These are phyloP conservation scores for Pyrus hybrid DNA, from an alignment of 331 rosid genomes.

Conservation along the genomic window DNA sequence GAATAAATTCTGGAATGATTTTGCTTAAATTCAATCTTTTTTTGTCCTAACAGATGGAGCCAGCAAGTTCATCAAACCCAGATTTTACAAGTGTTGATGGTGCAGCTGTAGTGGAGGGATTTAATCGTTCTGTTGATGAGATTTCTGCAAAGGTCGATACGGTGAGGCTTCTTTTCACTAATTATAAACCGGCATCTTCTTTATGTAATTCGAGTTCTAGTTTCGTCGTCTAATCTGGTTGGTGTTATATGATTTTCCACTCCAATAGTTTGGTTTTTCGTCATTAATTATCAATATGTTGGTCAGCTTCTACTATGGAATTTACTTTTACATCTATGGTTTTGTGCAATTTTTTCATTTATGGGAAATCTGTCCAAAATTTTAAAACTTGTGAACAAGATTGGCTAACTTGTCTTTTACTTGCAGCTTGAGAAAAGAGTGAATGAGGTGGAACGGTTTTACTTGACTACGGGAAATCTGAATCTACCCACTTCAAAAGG, in stretches of 20 bases:
- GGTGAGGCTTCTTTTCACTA: slow-evolving; percentile 12
- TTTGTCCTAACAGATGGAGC: slow-evolving; percentile 18
- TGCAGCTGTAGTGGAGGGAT: slow-evolving; percentile 19
- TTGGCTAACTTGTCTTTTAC: slow-evolving; percentile 1
- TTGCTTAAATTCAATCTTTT: background rate
- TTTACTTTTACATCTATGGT: background rate
- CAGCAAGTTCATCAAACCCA: slow-evolving; percentile 14
- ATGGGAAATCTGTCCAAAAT: background rate
- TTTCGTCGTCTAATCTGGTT: background rate
- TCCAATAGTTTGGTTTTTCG: background rate
- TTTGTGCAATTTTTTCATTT: background rate
- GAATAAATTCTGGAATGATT: background rate
- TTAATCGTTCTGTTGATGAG: slow-evolving; percentile 14
- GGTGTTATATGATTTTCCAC: background rate
- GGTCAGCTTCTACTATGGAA: background rate
- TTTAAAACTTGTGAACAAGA: background rate
- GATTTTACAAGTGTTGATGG: background rate
- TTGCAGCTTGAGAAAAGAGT: slow-evolving; percentile 56
- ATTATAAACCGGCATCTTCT: background rate
- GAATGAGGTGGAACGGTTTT: slow-evolving; percentile 45
- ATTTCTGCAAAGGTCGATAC: slow-evolving; percentile 19
- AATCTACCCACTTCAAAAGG: slow-evolving; percentile 31
- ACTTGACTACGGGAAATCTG: slow-evolving; percentile 11
- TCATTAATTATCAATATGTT: background rate
- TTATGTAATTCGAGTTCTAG: background rate